These are phyloP conservation scores for Eucalyptus coolabah DNA, from an alignment of 345 rosid genomes.

Conservation along the genomic window DNA sequence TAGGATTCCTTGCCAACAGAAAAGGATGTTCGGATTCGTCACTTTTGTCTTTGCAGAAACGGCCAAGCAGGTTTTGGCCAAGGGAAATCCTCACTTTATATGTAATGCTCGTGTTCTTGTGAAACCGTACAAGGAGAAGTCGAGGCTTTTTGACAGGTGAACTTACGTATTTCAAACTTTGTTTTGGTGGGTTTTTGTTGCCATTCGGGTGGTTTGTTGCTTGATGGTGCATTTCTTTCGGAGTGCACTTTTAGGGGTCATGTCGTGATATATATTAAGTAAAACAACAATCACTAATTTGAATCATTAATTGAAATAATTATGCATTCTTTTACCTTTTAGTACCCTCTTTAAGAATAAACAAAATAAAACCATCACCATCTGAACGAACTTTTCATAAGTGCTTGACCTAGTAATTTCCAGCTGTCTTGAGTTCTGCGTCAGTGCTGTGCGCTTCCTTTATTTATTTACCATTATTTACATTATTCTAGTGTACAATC, in stretches of 20 bases:
- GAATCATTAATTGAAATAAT: neutral
- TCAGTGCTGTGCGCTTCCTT: neutral
- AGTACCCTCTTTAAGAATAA: neutral
- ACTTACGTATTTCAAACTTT: neutral
- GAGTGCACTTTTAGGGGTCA: neutral
- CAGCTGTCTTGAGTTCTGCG: neutral
- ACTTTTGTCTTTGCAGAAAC: constrained; percentile 64
- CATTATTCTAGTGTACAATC: neutral
- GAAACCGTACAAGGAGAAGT: constrained; percentile 90
- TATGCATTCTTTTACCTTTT: neutral
- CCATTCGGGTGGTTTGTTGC: neutral
- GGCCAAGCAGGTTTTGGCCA: constrained; percentile 56
- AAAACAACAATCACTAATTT: neutral
- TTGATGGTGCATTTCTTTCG: neutral
- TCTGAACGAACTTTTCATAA: neutral
- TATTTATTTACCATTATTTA: neutral
- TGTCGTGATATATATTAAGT: neutral
- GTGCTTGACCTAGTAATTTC: neutral
- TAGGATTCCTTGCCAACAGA: constrained; percentile 90
- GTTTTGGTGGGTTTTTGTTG: neutral
- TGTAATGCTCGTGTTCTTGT: constrained; percentile 95
- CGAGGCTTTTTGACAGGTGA: constrained; percentile 57
- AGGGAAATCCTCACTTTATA: constrained; percentile 92
- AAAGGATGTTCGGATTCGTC: constrained; percentile 95
- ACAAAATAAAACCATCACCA: neutral